Conservation (phyloP, 2,329 filamentous ascomycete species). For the Venturia effusa region DNA sequence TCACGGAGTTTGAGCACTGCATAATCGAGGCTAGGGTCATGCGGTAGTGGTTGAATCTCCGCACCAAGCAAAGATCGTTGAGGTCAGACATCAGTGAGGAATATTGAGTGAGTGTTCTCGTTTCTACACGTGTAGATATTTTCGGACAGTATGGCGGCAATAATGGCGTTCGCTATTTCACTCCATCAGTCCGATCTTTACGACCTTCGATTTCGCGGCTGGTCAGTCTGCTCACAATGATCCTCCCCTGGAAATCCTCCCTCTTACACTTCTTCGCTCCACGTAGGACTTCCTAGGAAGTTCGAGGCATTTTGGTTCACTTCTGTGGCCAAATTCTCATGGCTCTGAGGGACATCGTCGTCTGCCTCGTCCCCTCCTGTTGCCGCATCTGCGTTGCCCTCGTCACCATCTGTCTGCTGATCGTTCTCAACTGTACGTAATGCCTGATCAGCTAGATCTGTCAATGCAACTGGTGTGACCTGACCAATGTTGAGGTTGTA, state of each 20-base stretch:
- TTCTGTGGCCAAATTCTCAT: not conserved
- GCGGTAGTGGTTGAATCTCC: not conserved
- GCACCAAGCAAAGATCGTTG: no score
- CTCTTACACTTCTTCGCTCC: not conserved
- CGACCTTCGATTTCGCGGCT: not conserved
- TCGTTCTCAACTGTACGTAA: not conserved
- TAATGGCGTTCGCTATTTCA: not conserved
- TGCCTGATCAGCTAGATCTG: not conserved
- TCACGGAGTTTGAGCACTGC: not conserved
- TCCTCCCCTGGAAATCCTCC: not conserved
- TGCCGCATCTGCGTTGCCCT: not conserved
- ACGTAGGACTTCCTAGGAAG: not conserved
- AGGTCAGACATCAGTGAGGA: no score
- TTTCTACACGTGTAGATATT: not conserved
- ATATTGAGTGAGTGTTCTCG: no score
- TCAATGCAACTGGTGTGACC: not conserved
- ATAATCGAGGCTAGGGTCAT: not conserved
- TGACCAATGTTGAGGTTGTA: not conserved
- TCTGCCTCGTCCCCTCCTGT: not conserved
- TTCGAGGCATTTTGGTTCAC: not conserved
- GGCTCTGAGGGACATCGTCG: not conserved
- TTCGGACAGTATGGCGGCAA: not conserved
- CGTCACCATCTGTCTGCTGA: not conserved
- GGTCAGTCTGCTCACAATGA: not conserved
- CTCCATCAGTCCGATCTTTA: not conserved